Evolutionary conservation across 805 yeast species (phyloP).

Genomic region (Sugiyamaella mastotermitis): DNA sequence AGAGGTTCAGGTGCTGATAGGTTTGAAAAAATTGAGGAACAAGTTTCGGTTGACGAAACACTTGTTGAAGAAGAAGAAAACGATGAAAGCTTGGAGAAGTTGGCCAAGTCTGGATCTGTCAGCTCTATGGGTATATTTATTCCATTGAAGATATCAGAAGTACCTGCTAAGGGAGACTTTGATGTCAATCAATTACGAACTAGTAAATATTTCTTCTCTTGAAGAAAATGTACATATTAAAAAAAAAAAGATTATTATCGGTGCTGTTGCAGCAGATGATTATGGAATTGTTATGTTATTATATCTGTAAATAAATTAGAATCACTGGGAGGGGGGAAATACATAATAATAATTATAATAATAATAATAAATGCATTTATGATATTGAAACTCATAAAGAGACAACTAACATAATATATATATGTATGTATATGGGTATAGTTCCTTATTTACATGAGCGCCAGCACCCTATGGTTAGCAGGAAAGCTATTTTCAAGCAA

Average conservation of each 20-base stretch:
- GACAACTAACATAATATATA: no score
- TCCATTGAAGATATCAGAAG: conserved; percentile 63
- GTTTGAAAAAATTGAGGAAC: conserved; percentile 16
- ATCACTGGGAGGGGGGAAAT: no score
- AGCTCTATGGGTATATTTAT: conserved; percentile 42
- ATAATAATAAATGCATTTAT: no score
- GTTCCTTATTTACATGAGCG: neutral
- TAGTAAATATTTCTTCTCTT: conserved; percentile 73
- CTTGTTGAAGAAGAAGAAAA: conserved; percentile 23
- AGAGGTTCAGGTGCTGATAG: conserved; percentile 28
- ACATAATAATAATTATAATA: no score
- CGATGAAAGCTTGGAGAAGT: conserved; percentile 7
- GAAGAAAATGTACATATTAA: conserved; percentile 5
- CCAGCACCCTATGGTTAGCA: no score
- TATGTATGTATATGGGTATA: no score
- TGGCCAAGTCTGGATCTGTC: conserved; percentile 4
- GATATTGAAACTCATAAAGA: no score
- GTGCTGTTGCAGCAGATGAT: no score
- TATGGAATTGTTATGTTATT: no score
- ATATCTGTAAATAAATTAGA: no score
- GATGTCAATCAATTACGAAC: conserved; percentile 68
- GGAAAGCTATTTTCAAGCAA: no score
- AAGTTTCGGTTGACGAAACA: conserved; percentile 28
- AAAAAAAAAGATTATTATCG: neutral
- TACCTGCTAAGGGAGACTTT: conserved; percentile 78